Evolutionary conservation across 2,329 filamentous ascomycete species (phyloP).

Genomic region (Xylariaceae sp.): DNA sequence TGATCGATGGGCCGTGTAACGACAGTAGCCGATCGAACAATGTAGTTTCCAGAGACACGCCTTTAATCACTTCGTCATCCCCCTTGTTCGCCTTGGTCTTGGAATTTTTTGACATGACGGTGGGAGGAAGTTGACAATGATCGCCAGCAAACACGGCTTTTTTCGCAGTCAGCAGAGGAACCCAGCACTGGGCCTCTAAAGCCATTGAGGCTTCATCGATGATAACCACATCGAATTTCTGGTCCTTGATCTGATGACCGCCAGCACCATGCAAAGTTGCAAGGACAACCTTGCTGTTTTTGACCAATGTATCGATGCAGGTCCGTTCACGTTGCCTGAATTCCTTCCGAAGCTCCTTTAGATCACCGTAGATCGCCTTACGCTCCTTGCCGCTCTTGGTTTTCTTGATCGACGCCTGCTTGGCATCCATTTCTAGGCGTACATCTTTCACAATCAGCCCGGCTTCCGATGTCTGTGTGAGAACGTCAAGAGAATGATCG

Average conservation of each 20-base stretch:
- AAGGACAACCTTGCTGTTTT: conserved; percentile 80
- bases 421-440: conserved; percentile 86
- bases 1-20: conserved; percentile 79
- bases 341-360: conserved; percentile 84
- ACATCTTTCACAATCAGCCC: conserved; percentile 88
- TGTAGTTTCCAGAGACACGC: conserved; percentile 75
- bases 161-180: conserved; percentile 73
- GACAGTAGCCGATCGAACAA: conserved; percentile 85
- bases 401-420: conserved; percentile 85
- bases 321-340: conserved; percentile 80
- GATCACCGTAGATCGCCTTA: conserved; percentile 76
- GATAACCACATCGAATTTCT: conserved; percentile 88
- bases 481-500: conserved; percentile 84
- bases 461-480: conserved; percentile 87
- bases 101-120: conserved; percentile 75
- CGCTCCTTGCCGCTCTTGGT: conserved; percentile 77
- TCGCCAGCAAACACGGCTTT: conserved; percentile 93
- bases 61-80: conserved; percentile 42
- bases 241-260: conserved; percentile 73
- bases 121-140: conserved; percentile 90
- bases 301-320: conserved; percentile 74
- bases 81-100: conserved; percentile 36
- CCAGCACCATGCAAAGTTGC: conserved; percentile 92
- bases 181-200: conserved; percentile 95
- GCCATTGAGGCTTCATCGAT: conserved; percentile 97